Base-by-base conservation (phyloP, 169 alveolate species). In the Plasmodium berghei region DNA sequence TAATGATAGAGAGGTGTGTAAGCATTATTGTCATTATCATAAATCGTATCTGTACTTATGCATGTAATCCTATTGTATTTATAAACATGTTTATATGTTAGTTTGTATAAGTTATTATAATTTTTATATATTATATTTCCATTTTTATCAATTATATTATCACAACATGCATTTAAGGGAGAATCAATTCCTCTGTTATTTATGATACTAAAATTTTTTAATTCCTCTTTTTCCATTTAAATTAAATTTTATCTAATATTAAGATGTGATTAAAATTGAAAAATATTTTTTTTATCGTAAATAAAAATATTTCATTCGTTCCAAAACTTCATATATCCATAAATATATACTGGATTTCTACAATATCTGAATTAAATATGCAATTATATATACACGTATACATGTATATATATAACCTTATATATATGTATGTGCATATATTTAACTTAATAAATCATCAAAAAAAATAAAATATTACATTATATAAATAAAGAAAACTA, bases 1-100 rank as follows among this genome's bases (percentile, higher is more conserved):
- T 80, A 67, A 34, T 80, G 90, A 26, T 80, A 80, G n/a, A 80
- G 72, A 2, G 90, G 90, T 9, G 69, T 80, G 49, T 80, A 80
- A 4, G 85, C 20, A 62, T 56, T 71, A 46, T 52, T 42, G 22
- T 80, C 34, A 20, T 67, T 49, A 26, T 80, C 80, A 26, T 18
- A 80, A 42, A 80, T 80, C 4, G 69, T 83, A 56, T 80, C 90
- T 6, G 90, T 80, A 56, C 90, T 67, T 12, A 80, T 67, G 16
- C 59, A 40, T 6, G 73, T 61, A 40, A 80, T 67, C 59, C 90
- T 67, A n/a, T 80, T 80, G 20, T 80, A 80, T 18, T 80, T 80
- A 40, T 66, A 80, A 9, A 80, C 34, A 26, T 80, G 90, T 52
- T 67, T 80, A 49, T 80, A 62, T 0, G 90, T 80, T 67, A 80